Conservation (phyloP, 2,329 filamentous ascomycete genomes). For the Colletotrichum sp. region DNA sequence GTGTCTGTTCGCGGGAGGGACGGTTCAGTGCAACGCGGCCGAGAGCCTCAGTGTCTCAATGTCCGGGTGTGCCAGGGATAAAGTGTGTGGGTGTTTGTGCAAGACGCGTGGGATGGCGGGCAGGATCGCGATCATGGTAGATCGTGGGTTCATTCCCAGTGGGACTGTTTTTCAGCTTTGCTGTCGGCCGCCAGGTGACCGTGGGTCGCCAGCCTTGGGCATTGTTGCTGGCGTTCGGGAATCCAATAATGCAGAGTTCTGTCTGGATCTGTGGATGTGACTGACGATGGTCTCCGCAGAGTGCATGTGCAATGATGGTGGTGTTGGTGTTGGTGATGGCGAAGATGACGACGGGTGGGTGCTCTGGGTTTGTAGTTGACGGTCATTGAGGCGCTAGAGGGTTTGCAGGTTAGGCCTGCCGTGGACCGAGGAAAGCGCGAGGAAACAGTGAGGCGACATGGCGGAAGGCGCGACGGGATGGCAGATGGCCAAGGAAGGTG, state of each 20-base stretch:
- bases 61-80: neutral
- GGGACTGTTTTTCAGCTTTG: neutral
- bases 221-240: neutral
- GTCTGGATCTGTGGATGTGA: neutral
- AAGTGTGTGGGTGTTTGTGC: neutral
- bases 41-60: neutral
- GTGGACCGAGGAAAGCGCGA: neutral
- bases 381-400: neutral
- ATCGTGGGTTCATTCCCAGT: neutral
- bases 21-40: constrained; percentile 9
- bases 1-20: constrained; percentile 8
- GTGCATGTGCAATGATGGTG: neutral
- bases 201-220: neutral
- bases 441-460: neutral
- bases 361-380: neutral
- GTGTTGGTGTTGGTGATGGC: neutral
- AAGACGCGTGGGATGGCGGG: neutral
- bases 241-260: neutral
- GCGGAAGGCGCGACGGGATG: neutral
- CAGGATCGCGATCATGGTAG: constrained; percentile 11
- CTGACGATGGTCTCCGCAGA: neutral
- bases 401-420: neutral
- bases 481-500: neutral
- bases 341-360: neutral
- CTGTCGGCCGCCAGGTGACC: neutral